Evolutionary conservation across 148 eudicot genomes (phyloP).

Genomic region (Rhododendron ferrugineum): DNA sequence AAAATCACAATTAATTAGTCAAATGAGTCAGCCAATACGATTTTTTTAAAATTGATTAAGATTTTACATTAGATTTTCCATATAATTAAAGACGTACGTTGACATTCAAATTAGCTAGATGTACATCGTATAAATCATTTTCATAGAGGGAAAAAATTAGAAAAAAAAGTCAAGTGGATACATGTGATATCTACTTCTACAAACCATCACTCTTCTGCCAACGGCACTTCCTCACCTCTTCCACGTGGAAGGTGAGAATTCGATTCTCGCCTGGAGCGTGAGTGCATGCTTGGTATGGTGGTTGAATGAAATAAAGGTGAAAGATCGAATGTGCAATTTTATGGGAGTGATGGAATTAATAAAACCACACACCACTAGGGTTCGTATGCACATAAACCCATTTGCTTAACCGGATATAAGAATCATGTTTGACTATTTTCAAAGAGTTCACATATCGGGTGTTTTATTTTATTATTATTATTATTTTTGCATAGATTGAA

Average conservation of each 20-base stretch:
- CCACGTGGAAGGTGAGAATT: too few relatives aligned
- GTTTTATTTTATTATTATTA: too few relatives aligned
- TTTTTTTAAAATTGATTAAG: not conserved
- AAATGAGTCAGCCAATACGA: not conserved
- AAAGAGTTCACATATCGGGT: too few relatives aligned
- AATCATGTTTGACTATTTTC: too few relatives aligned
- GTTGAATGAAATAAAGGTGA: too few relatives aligned
- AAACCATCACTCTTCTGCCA: not conserved
- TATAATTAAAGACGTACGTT: not conserved
- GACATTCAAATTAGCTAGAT: not conserved
- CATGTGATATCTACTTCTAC: not conserved
- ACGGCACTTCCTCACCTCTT: too few relatives aligned
- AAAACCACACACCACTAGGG: too few relatives aligned
- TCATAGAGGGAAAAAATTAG: not conserved
- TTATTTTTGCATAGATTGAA: too few relatives aligned
- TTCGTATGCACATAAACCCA: not conserved
- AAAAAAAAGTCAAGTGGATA: not conserved
- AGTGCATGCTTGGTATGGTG: too few relatives aligned
- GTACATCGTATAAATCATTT: not conserved
- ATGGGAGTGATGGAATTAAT: too few relatives aligned
- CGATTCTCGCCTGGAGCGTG: too few relatives aligned
- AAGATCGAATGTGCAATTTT: too few relatives aligned
- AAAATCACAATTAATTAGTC: not conserved
- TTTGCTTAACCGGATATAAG: not conserved
- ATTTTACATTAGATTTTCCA: not conserved